Conservation (phyloP, 2,329 filamentous ascomycete species). For the Pyricularia grisea region DNA sequence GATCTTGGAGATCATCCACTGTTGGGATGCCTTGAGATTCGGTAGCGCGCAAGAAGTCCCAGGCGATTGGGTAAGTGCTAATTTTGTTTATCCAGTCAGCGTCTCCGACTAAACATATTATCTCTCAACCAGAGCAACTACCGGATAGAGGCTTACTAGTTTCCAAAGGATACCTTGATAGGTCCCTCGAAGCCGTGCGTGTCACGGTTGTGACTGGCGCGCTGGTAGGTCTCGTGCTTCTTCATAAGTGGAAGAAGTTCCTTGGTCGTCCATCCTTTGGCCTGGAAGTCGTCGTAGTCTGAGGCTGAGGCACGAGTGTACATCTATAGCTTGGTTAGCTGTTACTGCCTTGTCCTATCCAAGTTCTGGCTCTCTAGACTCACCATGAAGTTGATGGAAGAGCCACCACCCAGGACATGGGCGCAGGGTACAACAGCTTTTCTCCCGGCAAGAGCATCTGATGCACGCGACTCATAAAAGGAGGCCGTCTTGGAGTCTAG, state of each 20-base stretch:
- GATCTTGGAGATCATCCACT: slow-evolving; percentile 69
- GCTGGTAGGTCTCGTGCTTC: slow-evolving; percentile 73
- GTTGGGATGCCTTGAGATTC: slow-evolving; percentile 67
- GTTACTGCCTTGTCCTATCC: neutral
- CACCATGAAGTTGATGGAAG: slow-evolving; percentile 71
- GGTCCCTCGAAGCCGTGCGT: slow-evolving; percentile 71
- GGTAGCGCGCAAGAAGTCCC: slow-evolving; percentile 65
- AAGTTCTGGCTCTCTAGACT: slow-evolving; percentile 1
- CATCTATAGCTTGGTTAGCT: slow-evolving; percentile 35
- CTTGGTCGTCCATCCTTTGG: slow-evolving; percentile 70
- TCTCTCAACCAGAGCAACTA: neutral
- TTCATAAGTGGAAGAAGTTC: slow-evolving; percentile 68
- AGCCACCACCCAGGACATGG: slow-evolving; percentile 62
- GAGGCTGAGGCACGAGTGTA: slow-evolving; percentile 64
- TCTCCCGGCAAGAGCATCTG: slow-evolving; percentile 61
- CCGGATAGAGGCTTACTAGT: slow-evolving; percentile 36
- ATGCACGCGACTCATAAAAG: slow-evolving; percentile 71
- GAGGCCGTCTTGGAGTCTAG: slow-evolving; percentile 72
- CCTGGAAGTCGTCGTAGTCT: slow-evolving; percentile 71
- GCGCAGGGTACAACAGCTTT: slow-evolving; percentile 67
- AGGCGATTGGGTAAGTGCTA: slow-evolving; percentile 67
- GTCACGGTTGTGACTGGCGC: slow-evolving; percentile 53
- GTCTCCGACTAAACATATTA: neutral
- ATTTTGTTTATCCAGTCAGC: neutral
- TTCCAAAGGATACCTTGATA: slow-evolving; percentile 75